Base-by-base conservation (phyloP, 176 grass and related monocot species). In the Eleusine indica region DNA sequence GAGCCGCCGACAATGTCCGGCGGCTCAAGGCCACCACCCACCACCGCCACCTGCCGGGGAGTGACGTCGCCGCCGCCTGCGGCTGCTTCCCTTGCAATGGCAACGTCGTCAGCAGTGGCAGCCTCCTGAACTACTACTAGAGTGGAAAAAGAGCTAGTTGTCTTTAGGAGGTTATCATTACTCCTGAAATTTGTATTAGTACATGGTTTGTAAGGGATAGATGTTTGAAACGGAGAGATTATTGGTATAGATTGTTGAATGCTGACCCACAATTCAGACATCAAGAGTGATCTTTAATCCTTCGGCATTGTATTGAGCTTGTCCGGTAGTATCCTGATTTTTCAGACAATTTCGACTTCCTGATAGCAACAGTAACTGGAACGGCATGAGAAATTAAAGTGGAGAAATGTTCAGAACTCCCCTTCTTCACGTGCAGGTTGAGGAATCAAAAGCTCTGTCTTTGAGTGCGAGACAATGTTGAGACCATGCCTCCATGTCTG, bases 71-170 rank as follows among this genome's bases (percentile, higher is more conserved):
- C 0, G 44, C 80, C 10, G 65, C 91, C 54, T 99, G 93, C 66
- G 84, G 91, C 35, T 96, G 97, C 78, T 99, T 99, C 88, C 83
- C 97, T 68, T 91, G 97, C 86, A 99, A 90, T 6, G 53, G 9
- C 82, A 74, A 53, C 32, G 63, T 84, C 76, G 22, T 80, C 53
- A 22, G 21, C 57, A 90, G 80, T 2, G 80, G 89, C 76, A 87
- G 76, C 64, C 89, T 91, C 58, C 80, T 91, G 7, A 87, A 80
- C 75, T 84, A 87, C 11, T 58, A 79, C 64, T 85, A 66, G 62
- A 9, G 3, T 25, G 12, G 60, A 9, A 25, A 53, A 3, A 25
- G 11, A 14, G 56, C 11, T 65, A 69, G 46, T 0, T 71, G n/a
- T 16, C 9, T 10, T 11, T 11, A 2, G 44, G 11, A 47, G 9